Base-by-base conservation (phyloP, 2,329 filamentous ascomycete genomes). In the Cytospora mali region DNA sequence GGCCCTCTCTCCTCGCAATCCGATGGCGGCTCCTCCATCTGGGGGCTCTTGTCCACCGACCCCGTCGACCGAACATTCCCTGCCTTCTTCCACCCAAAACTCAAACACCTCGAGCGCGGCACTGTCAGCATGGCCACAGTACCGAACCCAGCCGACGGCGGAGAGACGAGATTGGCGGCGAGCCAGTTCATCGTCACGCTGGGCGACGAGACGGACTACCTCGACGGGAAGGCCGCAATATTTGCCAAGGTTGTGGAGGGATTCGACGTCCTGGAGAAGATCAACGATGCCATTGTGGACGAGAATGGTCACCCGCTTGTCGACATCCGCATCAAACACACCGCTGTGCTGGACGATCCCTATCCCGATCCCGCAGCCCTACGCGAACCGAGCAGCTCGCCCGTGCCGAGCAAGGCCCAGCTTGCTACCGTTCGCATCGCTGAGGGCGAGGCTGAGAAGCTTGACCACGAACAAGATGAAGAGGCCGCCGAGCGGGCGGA, bases 91-190 rank as follows among this genome's bases (percentile, higher is more conserved):
- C 87, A 93, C 69, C 89, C 89, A 6, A 96, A 94, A 73, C 79
- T 96, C 69, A 97, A 95, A 75, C 95, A 99, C 75, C 79, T 85
- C 48, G 92, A 97, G 75, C 88, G 91, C 68, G 94, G 94, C 60
- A 97, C 92, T 16, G 93, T 99, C 65, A 97, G 93, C 79, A 97
- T 98, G 92, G 95, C 94, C n/a, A 97, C 94, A 0, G 91, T 88
- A 21, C 89, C 91, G 0, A 86, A 89, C 11, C 79, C 88, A 4
- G 83, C 84, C 18, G 90, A 97, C 71, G 89, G 91, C 3, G 64
- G 64, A 9, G 93, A 97, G 69, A 87, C 88, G 64, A 87, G 93
- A 33, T 79, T 97, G 51, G 93, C 93, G 0, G 93, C 85, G 7
- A 97, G 93, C 69, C 94, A 99, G 74, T 99, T 99, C 74, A 88